phyloP scores from a whole-genome alignment of 371 early-diverging fungal species.

The Haplosporangium sp. region DNA sequence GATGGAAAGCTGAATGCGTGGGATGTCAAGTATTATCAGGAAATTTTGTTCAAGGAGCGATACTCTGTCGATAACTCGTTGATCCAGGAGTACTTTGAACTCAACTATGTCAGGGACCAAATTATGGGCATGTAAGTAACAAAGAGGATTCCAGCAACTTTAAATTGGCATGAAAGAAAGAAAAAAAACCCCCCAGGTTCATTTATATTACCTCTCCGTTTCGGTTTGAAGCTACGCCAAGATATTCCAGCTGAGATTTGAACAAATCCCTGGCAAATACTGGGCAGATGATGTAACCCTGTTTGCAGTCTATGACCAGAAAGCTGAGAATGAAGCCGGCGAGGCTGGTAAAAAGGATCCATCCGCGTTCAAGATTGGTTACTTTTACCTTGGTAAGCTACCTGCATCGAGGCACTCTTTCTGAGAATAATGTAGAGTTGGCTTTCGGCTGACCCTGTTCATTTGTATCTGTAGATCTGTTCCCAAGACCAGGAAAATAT shows the following conservation, averaged over 20 bases:
- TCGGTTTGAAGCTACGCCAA: slow-evolving; percentile 24
- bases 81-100: slow-evolving; percentile 82
- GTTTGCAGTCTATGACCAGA: slow-evolving; percentile 51
- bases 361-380: slow-evolving; percentile 45
- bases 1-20: slow-evolving; percentile 74
- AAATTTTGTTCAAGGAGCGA: slow-evolving; percentile 73
- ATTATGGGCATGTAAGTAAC: slow-evolving; percentile 42
- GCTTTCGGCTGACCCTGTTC: not conserved
- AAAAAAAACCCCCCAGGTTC: no score
- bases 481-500: slow-evolving; percentile 45
- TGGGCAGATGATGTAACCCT: slow-evolving; percentile 53
- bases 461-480: slow-evolving; percentile 12
- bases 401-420: no score
- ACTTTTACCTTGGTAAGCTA: slow-evolving; percentile 45
- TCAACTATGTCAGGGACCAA: slow-evolving; percentile 70
- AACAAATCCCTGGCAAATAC: slow-evolving; percentile 54
- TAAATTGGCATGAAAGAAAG: not conserved
- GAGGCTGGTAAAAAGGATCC: slow-evolving; percentile 19
- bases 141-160: not conserved
- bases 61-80: slow-evolving; percentile 81
- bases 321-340: slow-evolving; percentile 38
- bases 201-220: not conserved
- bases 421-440: no score
- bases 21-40: slow-evolving; percentile 83
- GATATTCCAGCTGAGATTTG: slow-evolving; percentile 48